Conservation (phyloP, 257 asterid genomes). For the Solanum verrucosum region DNA sequence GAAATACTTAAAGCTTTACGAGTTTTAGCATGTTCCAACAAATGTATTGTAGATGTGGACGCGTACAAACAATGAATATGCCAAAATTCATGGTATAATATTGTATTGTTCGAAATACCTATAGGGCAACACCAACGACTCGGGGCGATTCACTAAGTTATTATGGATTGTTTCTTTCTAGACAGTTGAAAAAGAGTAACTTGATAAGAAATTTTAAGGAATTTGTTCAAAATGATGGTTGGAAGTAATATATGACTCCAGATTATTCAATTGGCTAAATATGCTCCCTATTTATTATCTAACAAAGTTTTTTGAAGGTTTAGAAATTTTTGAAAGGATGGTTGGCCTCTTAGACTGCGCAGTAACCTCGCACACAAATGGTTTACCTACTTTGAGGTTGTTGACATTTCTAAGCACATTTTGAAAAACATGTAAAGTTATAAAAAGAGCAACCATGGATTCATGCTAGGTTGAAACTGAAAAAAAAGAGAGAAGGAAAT, state of each 20-base stretch:
- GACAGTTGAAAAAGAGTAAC: not conserved
- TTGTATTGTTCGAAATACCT: not conserved
- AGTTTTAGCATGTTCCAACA: not conserved
- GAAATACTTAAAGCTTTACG: too few relatives aligned
- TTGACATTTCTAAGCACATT: too few relatives aligned
- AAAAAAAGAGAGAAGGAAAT: too few relatives aligned
- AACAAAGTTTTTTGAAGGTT: not conserved
- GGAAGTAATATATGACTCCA: too few relatives aligned
- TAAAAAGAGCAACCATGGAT: too few relatives aligned
- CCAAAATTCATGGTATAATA: not conserved
- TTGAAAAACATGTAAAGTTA: too few relatives aligned
- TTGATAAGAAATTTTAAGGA: not conserved
- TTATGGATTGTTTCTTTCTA: not conserved
- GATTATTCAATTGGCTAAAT: too few relatives aligned
- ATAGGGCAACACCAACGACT: not conserved
- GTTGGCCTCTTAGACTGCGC: not conserved
- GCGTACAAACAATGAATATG: not conserved
- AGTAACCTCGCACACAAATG: too few relatives aligned
- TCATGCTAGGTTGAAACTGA: too few relatives aligned
- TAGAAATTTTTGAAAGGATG: not conserved
- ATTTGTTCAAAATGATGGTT: too few relatives aligned
- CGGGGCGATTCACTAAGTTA: not conserved
- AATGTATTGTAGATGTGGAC: not conserved
- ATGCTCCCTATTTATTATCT: not conserved
- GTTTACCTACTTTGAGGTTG: too few relatives aligned